Evolutionary conservation across 345 rosid species (phyloP), one percentile per base, ranked within the genome.

Genomic region (Excoecaria agallocha): DNA sequence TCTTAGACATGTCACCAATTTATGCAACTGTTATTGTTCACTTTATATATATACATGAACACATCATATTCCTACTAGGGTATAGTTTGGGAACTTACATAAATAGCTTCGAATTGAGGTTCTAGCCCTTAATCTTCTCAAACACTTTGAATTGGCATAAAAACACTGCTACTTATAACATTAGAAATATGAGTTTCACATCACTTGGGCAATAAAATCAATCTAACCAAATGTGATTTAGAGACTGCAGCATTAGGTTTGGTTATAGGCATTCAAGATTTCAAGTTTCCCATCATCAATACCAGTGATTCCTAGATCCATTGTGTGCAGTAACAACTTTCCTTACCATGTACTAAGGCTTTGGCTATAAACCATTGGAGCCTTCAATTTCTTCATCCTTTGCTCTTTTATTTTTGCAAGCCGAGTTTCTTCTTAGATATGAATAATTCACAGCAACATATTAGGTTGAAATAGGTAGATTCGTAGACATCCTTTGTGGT

Each of bases 311-410:
- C 77, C 87, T 88, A 8, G 89, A 49, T 17, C 89, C 91, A 70
- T 87, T 92, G 80, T 89, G 93, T 17, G 97, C 89, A 15, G 97
- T 95, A 67, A 93, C 86, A 68, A 91, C 93, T 87, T 94, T 89
- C 84, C 92, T 84, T 38, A 87, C 90, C 83, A 88, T 78, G 78
- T 84, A 90, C 82, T 87, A 97, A 43, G 91, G 89, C 76, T 91
- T 94, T 51, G 92, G 93, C 83, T 89, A 95, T 87, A 89, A 74
- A 58, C 88, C 88, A 45, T 77, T 84, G 66, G 91, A 72, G 73
- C n/a, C n/a, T n/a, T n/a, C n/a, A n/a, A n/a, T n/a, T n/a, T n/a
- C n/a, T n/a, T n/a, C n/a, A n/a, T n/a, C n/a, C n/a, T n/a, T n/a
- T n/a, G n/a, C n/a, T n/a, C n/a, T n/a, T n/a, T n/a, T n/a, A n/a